Conservation (phyloP, 2,329 filamentous ascomycete species). For the Alternaria brassicicola region DNA sequence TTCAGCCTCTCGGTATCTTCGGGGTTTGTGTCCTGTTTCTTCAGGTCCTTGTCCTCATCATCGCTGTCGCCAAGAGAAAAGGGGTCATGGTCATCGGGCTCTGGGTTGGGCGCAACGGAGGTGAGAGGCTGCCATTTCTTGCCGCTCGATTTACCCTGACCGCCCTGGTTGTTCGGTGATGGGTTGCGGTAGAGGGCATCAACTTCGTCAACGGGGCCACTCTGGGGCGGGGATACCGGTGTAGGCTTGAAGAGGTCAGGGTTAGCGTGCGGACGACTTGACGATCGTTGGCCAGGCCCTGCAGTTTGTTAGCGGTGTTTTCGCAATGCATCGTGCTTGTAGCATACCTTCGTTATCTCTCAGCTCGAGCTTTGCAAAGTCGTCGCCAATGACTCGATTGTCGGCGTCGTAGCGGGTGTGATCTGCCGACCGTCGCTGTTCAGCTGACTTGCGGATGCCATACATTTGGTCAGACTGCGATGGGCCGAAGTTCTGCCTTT, state of each 20-base stretch:
- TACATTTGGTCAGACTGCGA: slow-evolving; percentile 50
- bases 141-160: slow-evolving; percentile 60
- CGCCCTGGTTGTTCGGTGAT: slow-evolving; percentile 40
- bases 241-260: slow-evolving; percentile 79
- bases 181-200: slow-evolving; percentile 69
- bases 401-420: slow-evolving; percentile 94
- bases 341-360: slow-evolving; percentile 64
- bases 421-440: slow-evolving; percentile 73
- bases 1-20: slow-evolving; percentile 61
- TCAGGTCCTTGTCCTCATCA: slow-evolving; percentile 74
- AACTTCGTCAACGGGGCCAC: slow-evolving; percentile 78
- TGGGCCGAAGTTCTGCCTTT: slow-evolving; percentile 48
- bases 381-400: slow-evolving; percentile 85
- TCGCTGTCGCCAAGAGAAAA: slow-evolving; percentile 97
- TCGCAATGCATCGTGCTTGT: not conserved
- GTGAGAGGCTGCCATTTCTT: slow-evolving; percentile 99
- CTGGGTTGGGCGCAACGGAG: slow-evolving; percentile 80
- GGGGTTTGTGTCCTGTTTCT: slow-evolving; percentile 65
- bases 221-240: slow-evolving; percentile 58
- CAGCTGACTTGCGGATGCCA: slow-evolving; percentile 48
- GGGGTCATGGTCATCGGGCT: slow-evolving; percentile 84
- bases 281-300: slow-evolving; percentile 60
- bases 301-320: slow-evolving; percentile 1
- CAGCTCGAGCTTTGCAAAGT: slow-evolving; percentile 74
- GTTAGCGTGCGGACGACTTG: slow-evolving; percentile 72